Conservation (phyloP, 495 filamentous ascomycete species). For the Penicillium nucicola region DNA sequence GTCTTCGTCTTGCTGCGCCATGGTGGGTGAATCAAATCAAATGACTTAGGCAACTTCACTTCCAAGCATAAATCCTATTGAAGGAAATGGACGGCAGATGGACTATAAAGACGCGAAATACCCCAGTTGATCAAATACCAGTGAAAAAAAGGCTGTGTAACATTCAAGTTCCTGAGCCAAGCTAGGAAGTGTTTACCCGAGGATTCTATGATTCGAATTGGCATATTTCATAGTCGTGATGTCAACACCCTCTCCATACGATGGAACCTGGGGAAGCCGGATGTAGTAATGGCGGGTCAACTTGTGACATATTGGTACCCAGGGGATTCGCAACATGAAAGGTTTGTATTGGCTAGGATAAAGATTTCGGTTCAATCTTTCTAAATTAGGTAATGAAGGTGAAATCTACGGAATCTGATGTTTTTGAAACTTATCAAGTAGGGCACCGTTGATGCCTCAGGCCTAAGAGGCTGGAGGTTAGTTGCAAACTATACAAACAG, state of each 20-base stretch:
- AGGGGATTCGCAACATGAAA: too few species aligned
- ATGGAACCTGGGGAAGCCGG: background rate
- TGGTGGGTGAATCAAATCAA: background rate
- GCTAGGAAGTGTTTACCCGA: background rate
- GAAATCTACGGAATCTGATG: background rate
- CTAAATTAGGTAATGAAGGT: background rate
- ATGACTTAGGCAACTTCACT: background rate
- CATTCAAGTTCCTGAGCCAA: background rate
- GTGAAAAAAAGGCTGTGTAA: background rate
- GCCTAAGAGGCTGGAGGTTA: constrained; percentile 2
- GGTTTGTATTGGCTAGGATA: background rate
- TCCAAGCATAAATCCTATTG: too few species aligned
- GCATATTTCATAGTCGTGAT: constrained; percentile 18
- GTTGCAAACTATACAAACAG: constrained; percentile 40
- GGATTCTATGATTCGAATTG: constrained; percentile 4
- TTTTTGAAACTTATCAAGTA: too few species aligned
- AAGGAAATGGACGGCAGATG: too few species aligned
- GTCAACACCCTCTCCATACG: constrained; percentile 17
- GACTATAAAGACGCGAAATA: too few species aligned
- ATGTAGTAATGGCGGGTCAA: constrained; percentile 3
- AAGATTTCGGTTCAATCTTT: background rate
- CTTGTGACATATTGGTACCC: too few species aligned
- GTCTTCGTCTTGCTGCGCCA: constrained; percentile 17
- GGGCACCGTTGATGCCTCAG: constrained; percentile 9
- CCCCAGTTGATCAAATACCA: too few species aligned